Evolutionary conservation across 2,329 filamentous ascomycete species (phyloP).

Genomic region (Fusarium brevicatenulatum): DNA sequence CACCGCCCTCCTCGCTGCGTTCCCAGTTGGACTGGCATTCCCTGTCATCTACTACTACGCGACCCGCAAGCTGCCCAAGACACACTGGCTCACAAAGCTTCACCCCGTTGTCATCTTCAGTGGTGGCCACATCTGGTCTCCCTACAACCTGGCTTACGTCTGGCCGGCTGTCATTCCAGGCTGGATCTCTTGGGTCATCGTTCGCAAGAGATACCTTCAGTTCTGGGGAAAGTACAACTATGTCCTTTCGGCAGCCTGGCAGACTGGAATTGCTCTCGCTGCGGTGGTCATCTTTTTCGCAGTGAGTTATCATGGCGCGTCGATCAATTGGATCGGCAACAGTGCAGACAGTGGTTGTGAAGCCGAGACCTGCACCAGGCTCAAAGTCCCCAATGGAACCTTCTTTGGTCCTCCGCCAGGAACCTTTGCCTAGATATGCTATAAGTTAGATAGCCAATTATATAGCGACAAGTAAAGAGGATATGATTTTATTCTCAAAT

Average conservation of each 20-base stretch:
- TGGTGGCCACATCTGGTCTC: conserved; percentile 54
- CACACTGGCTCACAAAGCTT: conserved; percentile 51
- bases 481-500: not conserved
- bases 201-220: conserved; percentile 55
- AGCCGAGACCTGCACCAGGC: conserved; percentile 33
- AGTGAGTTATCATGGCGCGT: conserved; percentile 51
- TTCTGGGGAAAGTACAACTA: conserved; percentile 64
- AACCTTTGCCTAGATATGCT: conserved; percentile 9
- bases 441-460: not conserved
- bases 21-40: conserved; percentile 52
- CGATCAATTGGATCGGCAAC: conserved; percentile 60
- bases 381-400: conserved; percentile 42
- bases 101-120: conserved; percentile 58
- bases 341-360: conserved; percentile 44
- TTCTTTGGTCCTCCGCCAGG: conserved; percentile 45
- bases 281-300: conserved; percentile 62
- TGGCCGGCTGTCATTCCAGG: conserved; percentile 60
- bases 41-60: conserved; percentile 52
- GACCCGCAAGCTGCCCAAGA: conserved; percentile 48
- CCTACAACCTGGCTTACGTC: conserved; percentile 59
- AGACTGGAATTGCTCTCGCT: conserved; percentile 57
- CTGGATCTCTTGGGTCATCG: conserved; percentile 58
- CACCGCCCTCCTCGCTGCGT: conserved; percentile 51
- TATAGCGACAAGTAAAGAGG: too few species aligned
- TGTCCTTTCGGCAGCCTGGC: conserved; percentile 59